Evolutionary conservation across 441 rosid species (phyloP).

Genomic region (Populus hybrid): DNA sequence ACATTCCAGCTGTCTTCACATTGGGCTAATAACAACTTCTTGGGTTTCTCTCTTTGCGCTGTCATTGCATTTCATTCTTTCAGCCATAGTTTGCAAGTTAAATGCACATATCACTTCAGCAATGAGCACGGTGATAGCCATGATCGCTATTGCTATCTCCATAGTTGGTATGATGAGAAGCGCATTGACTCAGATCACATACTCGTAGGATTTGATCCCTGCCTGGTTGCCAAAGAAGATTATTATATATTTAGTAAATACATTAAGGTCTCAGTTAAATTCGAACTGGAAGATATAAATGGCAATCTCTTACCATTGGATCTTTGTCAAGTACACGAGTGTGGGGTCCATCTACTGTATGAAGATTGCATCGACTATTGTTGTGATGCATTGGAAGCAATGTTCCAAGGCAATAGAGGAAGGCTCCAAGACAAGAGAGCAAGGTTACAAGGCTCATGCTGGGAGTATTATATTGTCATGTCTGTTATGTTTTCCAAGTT

Average conservation of each 20-base stretch:
- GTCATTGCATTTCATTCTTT: neutral
- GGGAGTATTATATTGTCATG: no score
- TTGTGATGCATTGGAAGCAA: no score
- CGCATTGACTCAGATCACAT: no score
- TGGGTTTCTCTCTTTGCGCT: neutral
- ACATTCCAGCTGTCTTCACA: conserved; percentile 7
- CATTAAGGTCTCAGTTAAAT: neutral
- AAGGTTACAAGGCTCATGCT: no score
- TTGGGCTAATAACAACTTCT: neutral
- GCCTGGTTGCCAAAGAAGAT: conserved; percentile 2
- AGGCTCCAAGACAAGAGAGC: no score
- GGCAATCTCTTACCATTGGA: neutral
- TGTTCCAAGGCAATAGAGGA: no score
- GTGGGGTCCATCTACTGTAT: conserved; percentile 5
- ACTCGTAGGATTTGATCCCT: neutral
- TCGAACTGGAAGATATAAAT: neutral
- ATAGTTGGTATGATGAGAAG: no score
- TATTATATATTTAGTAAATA: neutral
- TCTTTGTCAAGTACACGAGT: neutral
- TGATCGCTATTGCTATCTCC: no score
- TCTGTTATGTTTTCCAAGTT: no score
- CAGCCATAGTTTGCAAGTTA: neutral
- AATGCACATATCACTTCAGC: no score
- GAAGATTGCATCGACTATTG: no score
- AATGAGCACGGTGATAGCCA: no score